phyloP scores from a whole-genome alignment of 176 grass and related monocot species.

The Ensete glaucum region DNA sequence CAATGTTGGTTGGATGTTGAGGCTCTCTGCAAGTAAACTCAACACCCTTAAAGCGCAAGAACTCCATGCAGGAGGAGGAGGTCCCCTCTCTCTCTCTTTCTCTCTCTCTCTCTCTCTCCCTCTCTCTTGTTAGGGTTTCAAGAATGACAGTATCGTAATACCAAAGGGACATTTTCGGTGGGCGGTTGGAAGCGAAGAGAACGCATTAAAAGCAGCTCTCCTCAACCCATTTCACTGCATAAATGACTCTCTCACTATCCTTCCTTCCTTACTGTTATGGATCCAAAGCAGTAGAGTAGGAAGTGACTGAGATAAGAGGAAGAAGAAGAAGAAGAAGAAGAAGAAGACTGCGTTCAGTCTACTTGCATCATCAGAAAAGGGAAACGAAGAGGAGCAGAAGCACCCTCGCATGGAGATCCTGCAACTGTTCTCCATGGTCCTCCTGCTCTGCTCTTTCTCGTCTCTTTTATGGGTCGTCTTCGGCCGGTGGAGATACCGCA shows the following conservation, averaged over 20 bases:
- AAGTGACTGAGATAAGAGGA: no score
- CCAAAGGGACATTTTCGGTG: background rate
- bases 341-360: conserved; percentile 7
- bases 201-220: background rate
- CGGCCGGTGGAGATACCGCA: conserved; percentile 20
- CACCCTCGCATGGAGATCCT: conserved; percentile 33
- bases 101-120: background rate
- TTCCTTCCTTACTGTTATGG: no score
- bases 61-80: no score
- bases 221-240: no score
- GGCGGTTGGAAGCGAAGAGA: background rate
- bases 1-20: no score
- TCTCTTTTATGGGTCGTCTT: conserved; percentile 29
- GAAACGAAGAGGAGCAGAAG: conserved; percentile 2
- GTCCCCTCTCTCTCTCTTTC: background rate
- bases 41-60: no score
- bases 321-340: background rate
- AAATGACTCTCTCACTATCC: no score
- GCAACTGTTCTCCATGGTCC: conserved; percentile 27
- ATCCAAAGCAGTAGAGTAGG: no score
- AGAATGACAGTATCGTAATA: background rate
- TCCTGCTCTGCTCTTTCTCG: conserved; percentile 36
- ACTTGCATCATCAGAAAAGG: background rate
- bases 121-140: background rate
- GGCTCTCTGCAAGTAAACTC: no score